Evolutionary conservation across 192 early-diverging fungal species (phyloP), one percentile per base, ranked within the genome.

Genomic region (Coemansia sp.): DNA sequence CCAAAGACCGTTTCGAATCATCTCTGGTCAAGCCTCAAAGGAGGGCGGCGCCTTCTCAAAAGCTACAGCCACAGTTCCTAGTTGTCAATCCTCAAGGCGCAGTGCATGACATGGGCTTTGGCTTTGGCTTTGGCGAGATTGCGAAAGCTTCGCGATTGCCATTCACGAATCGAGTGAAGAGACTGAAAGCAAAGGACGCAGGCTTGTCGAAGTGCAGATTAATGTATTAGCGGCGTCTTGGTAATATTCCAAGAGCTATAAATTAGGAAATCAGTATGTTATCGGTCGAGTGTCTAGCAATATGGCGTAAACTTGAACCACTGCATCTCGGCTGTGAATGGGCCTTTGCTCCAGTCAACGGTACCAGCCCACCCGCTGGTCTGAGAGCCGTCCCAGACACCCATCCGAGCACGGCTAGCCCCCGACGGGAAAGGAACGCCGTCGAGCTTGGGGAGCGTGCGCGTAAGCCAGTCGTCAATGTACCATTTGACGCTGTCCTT

Each of bases 401-500:
- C 81, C 68, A 83, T 77, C 10, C 81, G 62, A 0, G 72, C 39
- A 7, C 64, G 63, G 14, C 72, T 69, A 2, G 73, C 72, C 0
- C 38, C 43, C 10, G 60, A 64, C 23, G 80, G 80, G 59, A 77
- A 83, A 14, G 74, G 75, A 21, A 70, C 64, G 9, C 69, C 69
- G 11, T 55, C 23, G 0, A 53, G 26, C 9, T 59, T 66, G 6
- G 64, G 35, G 18, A 88, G 57, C 0, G 84, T 84, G 2, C 86
- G 83, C 11, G 83, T 66, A 2, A 71, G 61, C 52, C 73, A 65
- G 23, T 74, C 65, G 50, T 90, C 83, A 36, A 90, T 68, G 26
- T 70, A 83, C 88, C 88, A 90, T 28, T 84, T 77, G 41, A 90
- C 68, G 21, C 64, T 69, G 47, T 86, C 76, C 12, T 85, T 68